phyloP scores from a whole-genome alignment of 2,329 filamentous ascomycete genomes.

The Aureobasidium uvarum region DNA sequence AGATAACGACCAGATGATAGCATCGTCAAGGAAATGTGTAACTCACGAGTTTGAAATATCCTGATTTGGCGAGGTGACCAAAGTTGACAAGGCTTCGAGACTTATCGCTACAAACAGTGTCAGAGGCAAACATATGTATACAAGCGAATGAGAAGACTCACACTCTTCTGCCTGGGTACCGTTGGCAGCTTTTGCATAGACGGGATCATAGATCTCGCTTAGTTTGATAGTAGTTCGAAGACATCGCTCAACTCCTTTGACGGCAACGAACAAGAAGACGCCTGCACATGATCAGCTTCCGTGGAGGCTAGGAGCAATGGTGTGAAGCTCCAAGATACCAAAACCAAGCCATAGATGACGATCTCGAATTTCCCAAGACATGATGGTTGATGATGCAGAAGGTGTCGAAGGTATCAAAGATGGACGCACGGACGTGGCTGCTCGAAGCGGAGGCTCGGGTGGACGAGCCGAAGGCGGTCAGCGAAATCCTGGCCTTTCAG shows the following conservation, averaged over 20 bases:
- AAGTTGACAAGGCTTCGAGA: slow-evolving; percentile 42
- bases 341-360: slow-evolving; percentile 50
- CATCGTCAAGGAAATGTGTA: background rate
- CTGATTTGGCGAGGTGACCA: slow-evolving; percentile 44
- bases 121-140: background rate
- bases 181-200: slow-evolving; percentile 73
- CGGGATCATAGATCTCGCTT: slow-evolving; percentile 68
- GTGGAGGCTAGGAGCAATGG: background rate
- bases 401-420: background rate
- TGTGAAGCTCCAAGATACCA: slow-evolving; percentile 35
- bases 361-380: slow-evolving; percentile 44
- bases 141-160: background rate
- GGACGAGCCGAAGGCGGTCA: slow-evolving; percentile 17
- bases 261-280: slow-evolving; percentile 58
- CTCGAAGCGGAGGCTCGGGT: background rate
- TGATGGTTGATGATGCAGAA: slow-evolving; percentile 27
- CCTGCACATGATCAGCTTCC: slow-evolving; percentile 33
- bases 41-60: slow-evolving; percentile 44
- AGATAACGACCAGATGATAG: background rate
- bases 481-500: slow-evolving; percentile 11
- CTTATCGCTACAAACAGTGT: slow-evolving; percentile 40
- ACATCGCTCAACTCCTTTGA: slow-evolving; percentile 57
- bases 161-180: slow-evolving; percentile 39
- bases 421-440: background rate
- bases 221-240: slow-evolving; percentile 62